Evolutionary conservation across 163 green algal genomes (phyloP).

Genomic region (Prototheca cutis): DNA sequence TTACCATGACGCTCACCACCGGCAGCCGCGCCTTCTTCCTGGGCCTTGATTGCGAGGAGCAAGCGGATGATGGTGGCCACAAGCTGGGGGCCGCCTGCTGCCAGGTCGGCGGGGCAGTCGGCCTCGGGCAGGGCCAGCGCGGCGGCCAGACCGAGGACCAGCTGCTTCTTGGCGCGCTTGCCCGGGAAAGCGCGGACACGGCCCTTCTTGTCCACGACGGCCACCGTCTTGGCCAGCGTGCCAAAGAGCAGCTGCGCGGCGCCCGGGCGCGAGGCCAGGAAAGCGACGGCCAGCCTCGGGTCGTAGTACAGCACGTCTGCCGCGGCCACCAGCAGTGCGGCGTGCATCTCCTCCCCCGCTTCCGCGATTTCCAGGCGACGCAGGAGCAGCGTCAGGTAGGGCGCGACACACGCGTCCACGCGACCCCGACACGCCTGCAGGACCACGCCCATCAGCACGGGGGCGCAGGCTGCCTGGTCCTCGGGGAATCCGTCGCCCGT

Average conservation of each 20-base stretch:
- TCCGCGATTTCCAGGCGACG: constrained; percentile 35
- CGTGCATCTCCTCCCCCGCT: constrained; percentile 45
- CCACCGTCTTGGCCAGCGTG: background rate
- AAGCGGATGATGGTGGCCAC: constrained; percentile 41
- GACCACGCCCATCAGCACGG: constrained; percentile 74
- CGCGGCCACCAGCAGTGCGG: constrained; percentile 67
- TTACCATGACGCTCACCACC: too few relatives aligned
- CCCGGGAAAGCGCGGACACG: constrained; percentile 45
- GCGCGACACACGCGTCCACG: constrained; percentile 72
- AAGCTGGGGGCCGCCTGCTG: constrained; percentile 35
- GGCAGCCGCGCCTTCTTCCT: constrained; percentile 37
- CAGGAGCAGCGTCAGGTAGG: constrained; percentile 65
- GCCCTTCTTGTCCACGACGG: background rate
- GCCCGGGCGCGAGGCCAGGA: constrained; percentile 16
- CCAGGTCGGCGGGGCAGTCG: constrained; percentile 51
- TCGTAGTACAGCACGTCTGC: constrained; percentile 89
- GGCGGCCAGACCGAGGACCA: constrained; percentile 64
- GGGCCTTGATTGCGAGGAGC: constrained; percentile 50
- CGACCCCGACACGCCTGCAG: constrained; percentile 68
- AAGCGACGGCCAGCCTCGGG: constrained; percentile 46
- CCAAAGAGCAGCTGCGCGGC: background rate
- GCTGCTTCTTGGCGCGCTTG: constrained; percentile 79
- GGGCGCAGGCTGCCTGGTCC: constrained; percentile 45
- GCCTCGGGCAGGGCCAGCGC: constrained; percentile 48
- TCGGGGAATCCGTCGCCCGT: constrained; percentile 20